Conservation (phyloP, 148 eudicot species). For the Diospyros kaki region DNA sequence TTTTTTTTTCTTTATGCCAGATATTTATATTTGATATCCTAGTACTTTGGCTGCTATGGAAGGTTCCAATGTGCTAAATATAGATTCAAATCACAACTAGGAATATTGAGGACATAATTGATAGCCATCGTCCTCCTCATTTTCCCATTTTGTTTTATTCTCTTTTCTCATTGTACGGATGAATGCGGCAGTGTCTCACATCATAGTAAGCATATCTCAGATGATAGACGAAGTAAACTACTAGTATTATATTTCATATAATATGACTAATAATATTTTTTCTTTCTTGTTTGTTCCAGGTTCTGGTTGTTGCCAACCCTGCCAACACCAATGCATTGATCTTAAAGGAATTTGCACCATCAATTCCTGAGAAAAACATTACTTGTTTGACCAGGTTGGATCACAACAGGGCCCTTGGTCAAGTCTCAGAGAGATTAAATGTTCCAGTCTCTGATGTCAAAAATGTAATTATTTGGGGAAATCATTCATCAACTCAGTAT, state of each 20-base stretch:
- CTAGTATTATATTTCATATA: not conserved
- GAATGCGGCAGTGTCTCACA: too few relatives aligned
- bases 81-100: not conserved
- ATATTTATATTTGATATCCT: too few relatives aligned
- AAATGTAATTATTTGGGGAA: slow-evolving; percentile 94
- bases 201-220: not conserved
- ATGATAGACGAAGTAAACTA: not conserved
- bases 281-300: slow-evolving; percentile 33
- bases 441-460: slow-evolving; percentile 86
- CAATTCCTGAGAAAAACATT: slow-evolving; percentile 87
- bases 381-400: slow-evolving; percentile 88
- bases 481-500: slow-evolving; percentile 87
- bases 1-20: too few relatives aligned
- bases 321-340: slow-evolving; percentile 97
- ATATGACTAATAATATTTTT: not conserved
- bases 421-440: slow-evolving; percentile 81
- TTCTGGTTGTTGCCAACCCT: slow-evolving; percentile 97
- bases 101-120: too few relatives aligned
- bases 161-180: too few relatives aligned
- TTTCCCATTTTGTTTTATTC: too few relatives aligned
- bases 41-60: not conserved
- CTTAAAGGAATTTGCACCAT: slow-evolving; percentile 93
- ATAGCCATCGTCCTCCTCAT: too few relatives aligned
- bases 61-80: not conserved
- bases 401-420: slow-evolving; percentile 98